Base-by-base conservation (phyloP, 345 rosid genomes). In the Kernera saxatilis region DNA sequence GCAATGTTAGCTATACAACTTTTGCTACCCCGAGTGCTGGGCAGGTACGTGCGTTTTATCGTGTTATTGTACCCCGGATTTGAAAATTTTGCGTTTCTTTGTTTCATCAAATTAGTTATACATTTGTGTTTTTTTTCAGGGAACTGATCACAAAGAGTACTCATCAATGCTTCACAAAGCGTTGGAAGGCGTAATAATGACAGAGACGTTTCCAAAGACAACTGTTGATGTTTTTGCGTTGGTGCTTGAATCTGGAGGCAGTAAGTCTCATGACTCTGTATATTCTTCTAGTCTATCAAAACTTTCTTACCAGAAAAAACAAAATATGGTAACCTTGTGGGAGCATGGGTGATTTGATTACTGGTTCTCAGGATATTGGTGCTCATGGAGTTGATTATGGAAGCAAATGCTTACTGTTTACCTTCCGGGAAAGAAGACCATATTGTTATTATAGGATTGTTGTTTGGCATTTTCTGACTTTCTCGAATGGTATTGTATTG, bases 231-330 rank as follows among this genome's bases (percentile, higher is more conserved):
- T 94, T 46, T 94, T 91, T 78, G 99, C 96, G 0, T 78, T 94
- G 77, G 96, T 91, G 46, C 82, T 94, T 85, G 98, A 91, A 79
- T 91, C 98, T 73, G 98, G 97, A 63, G 99, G 99, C 82, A 79
- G 98, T 94, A 84, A 89, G 99, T 83, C 6, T 41, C 19, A 52
- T 52, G 12, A 6, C 15, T 60, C 57, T 50, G 15, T 67, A 30
- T 45, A 6, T 27, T 65, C 29, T 53, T 19, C 6, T 13, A 8
- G 32, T 19, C 48, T 64, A 35, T 25, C 27, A 18, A n/a, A 2
- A 22, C 32, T 33, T 3, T 25, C 25, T 23, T 4, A 46, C 37
- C 5, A 17, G 56, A 35, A 6, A 35, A 65, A 19, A 5, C 6
- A 8, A 33, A 15, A 39, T 19, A 14, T 22, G 33, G 6, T 17